Base-by-base conservation (phyloP, 768 basidiomycete species). In the Termitomyces sp. region DNA sequence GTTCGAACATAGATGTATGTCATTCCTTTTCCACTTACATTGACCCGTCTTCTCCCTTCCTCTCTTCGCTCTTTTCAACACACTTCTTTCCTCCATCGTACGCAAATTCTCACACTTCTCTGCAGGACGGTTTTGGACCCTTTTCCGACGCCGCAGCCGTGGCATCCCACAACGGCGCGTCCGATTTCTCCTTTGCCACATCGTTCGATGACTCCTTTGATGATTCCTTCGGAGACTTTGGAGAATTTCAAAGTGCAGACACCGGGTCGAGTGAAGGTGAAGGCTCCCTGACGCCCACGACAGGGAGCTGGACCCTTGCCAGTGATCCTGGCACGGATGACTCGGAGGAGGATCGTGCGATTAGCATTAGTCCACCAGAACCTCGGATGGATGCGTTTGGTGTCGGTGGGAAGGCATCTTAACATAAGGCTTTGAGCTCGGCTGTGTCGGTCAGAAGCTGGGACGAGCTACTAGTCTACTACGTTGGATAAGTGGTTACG, bases 201-300 rank as follows among this genome's bases (percentile, higher is more conserved):
- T 83, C 89, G 9, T 92, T 91, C 35, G 88, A 88, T 55, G 63
- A 64, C 32, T 79, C 78, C 57, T 92, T 93, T 67, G 90, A 90
- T 22, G 85, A 88, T 58, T 59, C 58, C 2, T 92, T 92, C 68
- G 90, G 90, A 16, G 91, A 92, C 64, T 92, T 93, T 68, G 89
- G 91, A 4, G 91, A 91, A 57, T 91, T 91, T 67, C 90, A 90
- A 66, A 78, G 77, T 56, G 82, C 79, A 2, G 58, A 49, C 18
- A 50, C 44, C 4, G 49, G 38, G 22, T 61, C 55, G 7, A 48
- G 32, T 18, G 64, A 65, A 1, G 77, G 73, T 38, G 75, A 78
- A 52, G 75, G 73, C 13, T 77, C 75, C 58, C 73, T 81, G 51
- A 88, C 86, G 49, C 86, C 89, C 0, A 90, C 87, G 3, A 81